Conservation (phyloP, 768 basidiomycete genomes). For the Inosperma sp. region DNA sequence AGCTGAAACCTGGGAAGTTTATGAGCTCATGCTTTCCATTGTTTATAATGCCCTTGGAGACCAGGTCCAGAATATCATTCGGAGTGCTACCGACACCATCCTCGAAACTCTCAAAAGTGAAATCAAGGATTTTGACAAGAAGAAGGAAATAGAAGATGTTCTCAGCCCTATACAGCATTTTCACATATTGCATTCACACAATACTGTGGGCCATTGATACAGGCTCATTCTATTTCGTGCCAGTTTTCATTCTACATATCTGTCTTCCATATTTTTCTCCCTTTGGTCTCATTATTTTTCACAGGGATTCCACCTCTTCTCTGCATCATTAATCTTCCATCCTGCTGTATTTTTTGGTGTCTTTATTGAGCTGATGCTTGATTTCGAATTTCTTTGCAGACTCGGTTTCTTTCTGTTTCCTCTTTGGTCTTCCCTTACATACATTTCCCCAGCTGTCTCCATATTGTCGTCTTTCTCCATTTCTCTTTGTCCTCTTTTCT, state of each 20-base stretch:
- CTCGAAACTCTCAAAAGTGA: constrained; percentile 88
- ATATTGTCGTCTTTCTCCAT: constrained; percentile 12
- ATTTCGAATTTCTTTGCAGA: constrained; percentile 9
- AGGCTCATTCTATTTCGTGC: constrained; percentile 20
- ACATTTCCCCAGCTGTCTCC: constrained; percentile 14
- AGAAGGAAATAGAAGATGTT: constrained; percentile 84
- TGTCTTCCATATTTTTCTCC: constrained; percentile 2
- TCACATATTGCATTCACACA: constrained; percentile 7
- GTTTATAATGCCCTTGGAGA: constrained; percentile 86
- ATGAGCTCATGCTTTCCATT: constrained; percentile 81
- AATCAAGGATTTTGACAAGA: constrained; percentile 96
- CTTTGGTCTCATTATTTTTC: constrained; percentile 4
- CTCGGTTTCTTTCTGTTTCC: constrained; percentile 11
- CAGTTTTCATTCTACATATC: constrained; percentile 1
- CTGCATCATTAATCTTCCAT: constrained; percentile 10
- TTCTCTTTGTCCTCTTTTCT: constrained; percentile 12
- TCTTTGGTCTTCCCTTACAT: constrained; percentile 17
- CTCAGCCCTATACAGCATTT: constrained; percentile 38
- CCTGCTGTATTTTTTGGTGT: constrained; percentile 11
- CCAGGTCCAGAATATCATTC: constrained; percentile 93
- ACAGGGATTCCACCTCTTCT: background rate
- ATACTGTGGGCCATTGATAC: constrained; percentile 14
- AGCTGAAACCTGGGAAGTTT: constrained; percentile 90
- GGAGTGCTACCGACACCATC: constrained; percentile 91
- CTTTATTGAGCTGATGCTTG: constrained; percentile 11